These are phyloP conservation scores for Zymoseptoria tritici DNA, from an alignment of 2,329 filamentous ascomycete species.

Conservation along the genomic window DNA sequence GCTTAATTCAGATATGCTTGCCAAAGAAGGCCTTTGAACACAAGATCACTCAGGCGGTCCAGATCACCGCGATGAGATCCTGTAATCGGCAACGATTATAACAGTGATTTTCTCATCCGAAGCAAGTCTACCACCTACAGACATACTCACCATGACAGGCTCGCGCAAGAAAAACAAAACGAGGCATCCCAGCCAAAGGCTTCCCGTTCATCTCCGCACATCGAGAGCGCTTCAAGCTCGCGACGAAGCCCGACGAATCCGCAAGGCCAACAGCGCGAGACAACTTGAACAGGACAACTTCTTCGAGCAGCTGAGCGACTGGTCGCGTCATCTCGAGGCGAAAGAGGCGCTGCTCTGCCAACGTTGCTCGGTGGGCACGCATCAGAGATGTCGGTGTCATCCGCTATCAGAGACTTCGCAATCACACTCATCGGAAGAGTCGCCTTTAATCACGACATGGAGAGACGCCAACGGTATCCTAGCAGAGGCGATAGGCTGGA, in stretches of 20 bases:
- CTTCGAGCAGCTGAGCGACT: not conserved
- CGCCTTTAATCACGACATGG: not conserved
- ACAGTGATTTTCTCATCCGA: not conserved
- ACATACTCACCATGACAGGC: not conserved
- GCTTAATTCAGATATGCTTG: slow-evolving; percentile 30
- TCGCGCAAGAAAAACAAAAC: slow-evolving; percentile 2
- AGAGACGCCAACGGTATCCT: not conserved
- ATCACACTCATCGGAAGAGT: not conserved
- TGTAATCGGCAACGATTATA: not conserved
- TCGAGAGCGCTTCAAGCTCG: not conserved
- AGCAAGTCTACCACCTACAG: not conserved
- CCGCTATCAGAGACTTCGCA: not conserved
- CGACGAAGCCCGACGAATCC: not conserved
- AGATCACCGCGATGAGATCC: not conserved
- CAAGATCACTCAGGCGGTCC: not conserved
- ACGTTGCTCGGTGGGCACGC: not conserved
- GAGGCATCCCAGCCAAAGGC: not conserved
- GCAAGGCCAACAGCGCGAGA: not conserved
- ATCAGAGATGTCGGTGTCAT: not conserved
- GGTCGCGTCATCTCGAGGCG: not conserved
- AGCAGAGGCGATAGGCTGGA: not conserved
- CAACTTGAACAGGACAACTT: not conserved
- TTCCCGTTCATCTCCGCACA: not conserved
- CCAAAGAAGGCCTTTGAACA: slow-evolving; percentile 32
- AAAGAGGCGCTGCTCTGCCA: not conserved